Evolutionary conservation across 805 yeast genomes (phyloP).

Genomic region (Starmerella apicola): DNA sequence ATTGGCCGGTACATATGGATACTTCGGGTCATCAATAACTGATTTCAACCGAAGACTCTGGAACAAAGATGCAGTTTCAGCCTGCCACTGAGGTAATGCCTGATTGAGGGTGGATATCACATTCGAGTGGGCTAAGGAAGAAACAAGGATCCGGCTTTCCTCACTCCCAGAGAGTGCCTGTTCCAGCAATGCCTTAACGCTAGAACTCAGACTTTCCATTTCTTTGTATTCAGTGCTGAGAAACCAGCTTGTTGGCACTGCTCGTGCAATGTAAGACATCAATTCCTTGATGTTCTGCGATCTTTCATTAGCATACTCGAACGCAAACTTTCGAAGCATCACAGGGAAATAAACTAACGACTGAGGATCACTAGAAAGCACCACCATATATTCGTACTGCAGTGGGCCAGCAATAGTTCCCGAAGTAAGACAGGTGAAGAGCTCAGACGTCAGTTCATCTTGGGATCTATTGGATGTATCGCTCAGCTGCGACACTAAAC

Average conservation of each 20-base stretch:
- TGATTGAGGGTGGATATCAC: not conserved
- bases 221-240: slow-evolving; percentile 1
- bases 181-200: not conserved
- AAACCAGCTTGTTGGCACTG: slow-evolving; percentile 7
- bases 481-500: slow-evolving; percentile 24
- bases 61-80: not conserved
- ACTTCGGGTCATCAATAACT: not conserved
- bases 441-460: not conserved
- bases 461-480: slow-evolving; percentile 15
- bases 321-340: slow-evolving; percentile 10
- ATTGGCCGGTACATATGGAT: not conserved
- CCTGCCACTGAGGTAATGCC: not conserved
- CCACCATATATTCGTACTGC: slow-evolving; percentile 23
- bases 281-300: slow-evolving; percentile 2
- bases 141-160: slow-evolving; percentile 12
- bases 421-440: not conserved
- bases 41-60: not conserved
- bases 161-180: slow-evolving; percentile 16
- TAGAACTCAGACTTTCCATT: not conserved
- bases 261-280: slow-evolving; percentile 17
- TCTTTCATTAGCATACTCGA: slow-evolving; percentile 1
- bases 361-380: slow-evolving; percentile 20
- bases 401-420: slow-evolving; percentile 18
- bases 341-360: slow-evolving; percentile 19
- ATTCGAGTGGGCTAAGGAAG: slow-evolving; percentile 2